Conservation (phyloP, 1,284 basidiomycete genomes). For the Sporisorium sorghi region DNA sequence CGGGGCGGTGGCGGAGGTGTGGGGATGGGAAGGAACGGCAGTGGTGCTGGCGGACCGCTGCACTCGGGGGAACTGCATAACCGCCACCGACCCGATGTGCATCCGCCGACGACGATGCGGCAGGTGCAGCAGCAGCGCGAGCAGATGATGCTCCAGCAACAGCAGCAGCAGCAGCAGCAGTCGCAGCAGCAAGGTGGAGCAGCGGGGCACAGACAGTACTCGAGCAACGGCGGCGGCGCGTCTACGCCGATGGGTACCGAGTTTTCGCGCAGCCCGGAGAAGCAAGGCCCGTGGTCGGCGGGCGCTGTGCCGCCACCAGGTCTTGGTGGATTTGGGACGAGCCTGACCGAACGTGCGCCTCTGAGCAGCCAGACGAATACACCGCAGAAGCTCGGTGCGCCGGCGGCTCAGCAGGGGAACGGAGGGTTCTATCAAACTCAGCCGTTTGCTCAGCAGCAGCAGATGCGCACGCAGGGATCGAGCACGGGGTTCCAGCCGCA, state of each 20-base stretch:
- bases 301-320: slow-evolving; percentile 15
- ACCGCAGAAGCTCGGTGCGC: slow-evolving; percentile 27
- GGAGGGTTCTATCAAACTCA: slow-evolving; percentile 6
- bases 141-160: slow-evolving; percentile 22
- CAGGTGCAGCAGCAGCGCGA: slow-evolving; percentile 51
- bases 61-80: slow-evolving; percentile 49
- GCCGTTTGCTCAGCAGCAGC: neutral
- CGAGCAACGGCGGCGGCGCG: slow-evolving; percentile 17
- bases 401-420: neutral
- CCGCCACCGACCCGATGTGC: slow-evolving; percentile 52
- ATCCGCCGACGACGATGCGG: slow-evolving; percentile 56
- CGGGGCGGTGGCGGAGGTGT: slow-evolving; percentile 28
- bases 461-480: slow-evolving; percentile 7
- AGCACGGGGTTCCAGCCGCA: neutral
- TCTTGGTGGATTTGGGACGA: slow-evolving; percentile 16
- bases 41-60: slow-evolving; percentile 30
- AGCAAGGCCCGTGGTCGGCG: slow-evolving; percentile 36
- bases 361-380: slow-evolving; percentile 15
- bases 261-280: slow-evolving; percentile 40
- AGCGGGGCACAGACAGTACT: slow-evolving; percentile 28
- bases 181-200: too few species aligned
- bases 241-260: slow-evolving; percentile 22
- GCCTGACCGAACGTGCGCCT: slow-evolving; percentile 20
- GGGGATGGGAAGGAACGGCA: slow-evolving; percentile 34
- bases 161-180: slow-evolving; percentile 11